Percentiles rank a stretch among this genome's conserved stretches.
These are phyloP conservation scores for Emydomyces testavorans DNA, from an alignment of 2,329 filamentous ascomycete species.

Conservation along the genomic window DNA sequence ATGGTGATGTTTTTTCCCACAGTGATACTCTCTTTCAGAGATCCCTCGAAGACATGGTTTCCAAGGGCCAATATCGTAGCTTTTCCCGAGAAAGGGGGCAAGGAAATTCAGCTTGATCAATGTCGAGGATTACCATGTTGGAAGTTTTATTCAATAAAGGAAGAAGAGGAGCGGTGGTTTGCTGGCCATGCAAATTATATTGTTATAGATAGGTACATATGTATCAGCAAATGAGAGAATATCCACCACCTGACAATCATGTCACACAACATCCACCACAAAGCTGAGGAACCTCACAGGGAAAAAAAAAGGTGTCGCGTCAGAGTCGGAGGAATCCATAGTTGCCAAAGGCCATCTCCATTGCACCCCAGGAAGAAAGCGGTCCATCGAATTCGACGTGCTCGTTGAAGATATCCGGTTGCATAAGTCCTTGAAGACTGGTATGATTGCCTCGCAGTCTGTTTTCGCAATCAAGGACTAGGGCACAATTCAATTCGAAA, in stretches of 20 bases:
- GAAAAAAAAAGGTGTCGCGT: not conserved
- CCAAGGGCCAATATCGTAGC: no score
- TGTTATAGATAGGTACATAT: no score
- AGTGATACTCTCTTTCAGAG: no score
- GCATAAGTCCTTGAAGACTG: no score
- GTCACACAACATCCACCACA: conserved; percentile 7
- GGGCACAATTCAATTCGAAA: not conserved
- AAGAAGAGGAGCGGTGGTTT: conserved; percentile 5
- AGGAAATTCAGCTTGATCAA: not conserved
- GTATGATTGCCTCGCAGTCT: no score
- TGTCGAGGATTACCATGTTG: no score
- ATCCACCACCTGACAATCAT: conserved; percentile 11
- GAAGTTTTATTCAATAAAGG: not conserved
- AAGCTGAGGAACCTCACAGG: conserved; percentile 2
- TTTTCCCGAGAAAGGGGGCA: not conserved
- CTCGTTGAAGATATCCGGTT: no score
- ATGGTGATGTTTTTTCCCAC: no score
- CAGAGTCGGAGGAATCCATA: conserved; percentile 1
- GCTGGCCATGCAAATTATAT: conserved; percentile 14
- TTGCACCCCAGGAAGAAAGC: not conserved
- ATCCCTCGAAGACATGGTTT: no score
- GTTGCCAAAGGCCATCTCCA: conserved; percentile 4
- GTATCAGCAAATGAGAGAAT: conserved; percentile 12
- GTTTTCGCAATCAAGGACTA: conserved; percentile 1
- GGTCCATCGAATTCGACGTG: conserved; percentile 2